A percentile compares a stretch with the other conserved stretches of the same genome.
Evolutionary conservation across 768 basidiomycete species (phyloP).

Genomic region (Russula foetens): DNA sequence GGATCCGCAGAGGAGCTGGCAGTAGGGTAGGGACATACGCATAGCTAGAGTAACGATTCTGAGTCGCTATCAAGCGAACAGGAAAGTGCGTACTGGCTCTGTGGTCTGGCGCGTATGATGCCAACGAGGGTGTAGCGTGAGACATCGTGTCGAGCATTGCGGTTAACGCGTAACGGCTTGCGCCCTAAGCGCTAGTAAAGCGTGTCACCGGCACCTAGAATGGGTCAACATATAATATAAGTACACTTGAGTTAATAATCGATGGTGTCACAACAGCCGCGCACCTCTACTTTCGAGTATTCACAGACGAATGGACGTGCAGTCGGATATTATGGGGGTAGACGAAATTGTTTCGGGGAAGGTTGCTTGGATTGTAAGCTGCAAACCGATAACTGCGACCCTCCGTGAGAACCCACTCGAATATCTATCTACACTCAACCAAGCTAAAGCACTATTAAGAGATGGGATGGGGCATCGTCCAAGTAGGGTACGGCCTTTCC

Average conservation of each 20-base stretch:
- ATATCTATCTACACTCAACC: constrained; percentile 2
- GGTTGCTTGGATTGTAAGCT: constrained; percentile 6
- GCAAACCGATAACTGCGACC: background rate
- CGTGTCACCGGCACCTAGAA: background rate
- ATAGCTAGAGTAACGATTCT: too few relatives aligned
- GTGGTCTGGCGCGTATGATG: too few relatives aligned
- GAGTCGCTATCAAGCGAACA: background rate
- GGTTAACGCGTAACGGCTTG: too few relatives aligned
- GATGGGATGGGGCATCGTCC: background rate
- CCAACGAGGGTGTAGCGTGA: too few relatives aligned
- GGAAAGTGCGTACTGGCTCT: background rate
- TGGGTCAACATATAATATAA: background rate
- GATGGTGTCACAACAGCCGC: background rate
- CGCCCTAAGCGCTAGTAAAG: background rate
- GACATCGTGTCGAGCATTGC: too few relatives aligned
- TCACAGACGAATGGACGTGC: background rate
- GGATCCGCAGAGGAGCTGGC: too few relatives aligned
- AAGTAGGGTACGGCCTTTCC: background rate
- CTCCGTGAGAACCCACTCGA: constrained; percentile 5
- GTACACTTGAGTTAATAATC: background rate
- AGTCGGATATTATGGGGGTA: background rate
- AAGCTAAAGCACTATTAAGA: background rate
- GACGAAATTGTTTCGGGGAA: background rate
- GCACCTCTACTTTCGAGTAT: constrained; percentile 6
- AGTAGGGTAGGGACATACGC: too few relatives aligned